Evolutionary conservation across 2,329 filamentous ascomycete species (phyloP), one percentile per base, ranked within the genome.

Genomic region (Pyricularia grisea): DNA sequence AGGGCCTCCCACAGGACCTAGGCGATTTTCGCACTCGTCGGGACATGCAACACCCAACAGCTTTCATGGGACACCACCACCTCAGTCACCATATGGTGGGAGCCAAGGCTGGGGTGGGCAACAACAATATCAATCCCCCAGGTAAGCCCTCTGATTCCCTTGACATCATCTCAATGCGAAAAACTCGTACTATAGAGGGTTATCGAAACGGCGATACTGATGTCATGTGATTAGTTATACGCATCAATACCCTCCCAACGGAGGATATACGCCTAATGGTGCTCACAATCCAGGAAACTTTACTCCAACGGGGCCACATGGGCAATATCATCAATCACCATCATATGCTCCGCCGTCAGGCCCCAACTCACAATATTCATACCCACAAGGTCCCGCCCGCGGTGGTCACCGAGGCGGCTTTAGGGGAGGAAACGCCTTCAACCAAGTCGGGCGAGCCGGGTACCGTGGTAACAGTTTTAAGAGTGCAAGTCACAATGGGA

Each of bases 391-490:
- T 1, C 79, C 79, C 67, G 82, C 81, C 67, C 81, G 84, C 25
- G 81, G 81, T 25, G 75, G 74, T 17, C 81, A 81, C 77, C 76
- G 88, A 72, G 84, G 85, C 58, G 81, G 82, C 20, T 90, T 88
- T 74, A 85, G 90, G 68, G 88, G 67, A 50, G 67, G 88, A 50
- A 86, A 84, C 70, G 83, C 87, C 69, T 88, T 85, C 74, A 80
- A 79, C 27, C 30, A 55, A 20, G 73, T 81, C 65, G 80, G 79
- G 33, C 81, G 87, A 66, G 83, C 83, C 60, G 80, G 80, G 30
- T 82, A 85, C 70, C 84, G 90, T 67, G 88, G 88, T 50, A 82
- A 71, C 81, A 89, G 79, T 86, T 90, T 81, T 84, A 89, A 78
- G 87, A 91, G 78, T 77, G 72, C 88, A 2, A 91, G 92, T 65